Base-by-base conservation (phyloP, 805 yeast species). In the Pichia scutulata region DNA sequence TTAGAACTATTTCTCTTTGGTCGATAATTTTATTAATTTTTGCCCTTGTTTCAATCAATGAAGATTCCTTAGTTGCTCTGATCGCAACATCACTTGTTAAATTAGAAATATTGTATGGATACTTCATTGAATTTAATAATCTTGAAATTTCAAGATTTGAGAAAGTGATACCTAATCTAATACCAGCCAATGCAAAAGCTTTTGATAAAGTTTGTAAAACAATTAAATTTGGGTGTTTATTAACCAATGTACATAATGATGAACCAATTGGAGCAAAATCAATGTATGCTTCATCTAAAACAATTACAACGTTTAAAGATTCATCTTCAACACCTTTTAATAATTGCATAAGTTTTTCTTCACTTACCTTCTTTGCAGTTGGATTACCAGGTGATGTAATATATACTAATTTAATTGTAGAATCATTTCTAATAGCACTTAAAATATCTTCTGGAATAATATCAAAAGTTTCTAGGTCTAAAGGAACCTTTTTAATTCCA, bases 311-410 rank as follows among this genome's bases (percentile, higher is more conserved):
- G 57, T 82, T 81, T 83, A 88, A 82, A 48, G 69, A 61, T 6
- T 66, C 69, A 41, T 73, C 69, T 48, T 65, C 66, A 26, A 66
- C 53, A 19, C 50, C 55, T 3, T 67, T 55, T 48, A 84, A 62
- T 2, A 86, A 60, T 48, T 71, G 62, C 46, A 74, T 69, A 39
- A 89, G 70, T 41, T 78, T 70, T 0, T 63, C 64, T 8, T 75
- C 71, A 19, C 76, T 71, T 43, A 92, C 65, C 44, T 78, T 69
- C 28, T 80, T 76, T 12, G 85, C 97, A 0, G 99, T 92, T 37
- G 99, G 99, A 65, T 93, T 93, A 39, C 99, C 99, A 12, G 99
- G 99, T 1, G 97, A 86, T 16, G 98, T 92, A 54, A 92, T 70
- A 64, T 88, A 92, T 2, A 86, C 74, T 52, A 93, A 61, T 61